Evolutionary conservation across 2,329 filamentous ascomycete species (phyloP), one percentile per base, ranked within the genome.

Genomic region (Colletotrichum higginsianum): DNA sequence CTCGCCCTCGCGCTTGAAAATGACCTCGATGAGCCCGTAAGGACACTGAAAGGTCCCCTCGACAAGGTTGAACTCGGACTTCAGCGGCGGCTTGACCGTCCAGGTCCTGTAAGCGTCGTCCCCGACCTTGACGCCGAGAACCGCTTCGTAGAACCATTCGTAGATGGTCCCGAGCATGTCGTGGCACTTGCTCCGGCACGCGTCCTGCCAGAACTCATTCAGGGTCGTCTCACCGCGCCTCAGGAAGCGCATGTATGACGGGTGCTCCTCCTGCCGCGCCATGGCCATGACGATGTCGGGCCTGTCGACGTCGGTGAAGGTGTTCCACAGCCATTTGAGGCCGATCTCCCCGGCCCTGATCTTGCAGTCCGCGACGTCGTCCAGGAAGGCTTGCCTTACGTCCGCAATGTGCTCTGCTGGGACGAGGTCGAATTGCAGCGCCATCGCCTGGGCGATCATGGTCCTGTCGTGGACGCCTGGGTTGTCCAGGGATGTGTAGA

Each of bases 121-220:
- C 38, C 79, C 76, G 0, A 80, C 78, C 71, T 79, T 81, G 3
- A 85, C 73, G 0, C 83, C 84, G 21, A 85, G 67, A 3, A 83
- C 81, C 0, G 80, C 80, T 35, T 79, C 78, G 57, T 86, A 86
- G 63, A 85, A 84, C 84, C 84, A 86, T 73, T 86, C 84, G 53
- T 85, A 85, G 42, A 86, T 84, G 0, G 82, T 85, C 0, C 84
- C 84, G 8, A 86, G 78, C 83, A 86, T 85, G 73, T 86, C 84
- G 73, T 86, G 84, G 57, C 84, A 84, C 73, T 26, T 26, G 26
- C 26, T 26, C 26, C 26, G 26, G 26, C 26, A 26, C 26, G 26
- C 26, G 4, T 26, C 26, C 26, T 26, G 26, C 26, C 26, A 26
- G 26, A 26, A 26, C 26, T 84, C 83, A 13, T 81, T 76, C 3